Base-by-base conservation (phyloP, 257 asterid species). In the Ilex aquifolium region DNA sequence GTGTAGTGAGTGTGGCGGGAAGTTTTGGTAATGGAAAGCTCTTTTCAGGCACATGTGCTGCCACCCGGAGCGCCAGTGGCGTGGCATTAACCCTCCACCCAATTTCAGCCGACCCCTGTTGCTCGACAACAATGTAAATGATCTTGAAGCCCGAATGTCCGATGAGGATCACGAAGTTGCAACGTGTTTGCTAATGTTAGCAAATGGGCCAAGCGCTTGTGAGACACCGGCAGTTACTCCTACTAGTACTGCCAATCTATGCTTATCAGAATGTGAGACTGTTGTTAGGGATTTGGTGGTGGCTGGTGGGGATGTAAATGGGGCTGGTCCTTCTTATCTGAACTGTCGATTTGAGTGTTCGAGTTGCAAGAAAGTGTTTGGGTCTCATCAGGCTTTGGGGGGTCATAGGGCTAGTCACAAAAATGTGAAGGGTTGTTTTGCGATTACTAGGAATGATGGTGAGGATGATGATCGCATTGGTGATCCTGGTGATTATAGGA, bases 1-100 rank as follows among this genome's bases (percentile, higher is more conserved):
- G 0, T 89, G 99, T 68, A 80, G 78, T 13, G 99, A 87, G 59
- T 92, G 99, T 70, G 97, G 97, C 31, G 75, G 73, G 62, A 79
- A 63, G 42, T 92, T 92, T 69, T 82, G 84, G 90, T 89, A 97
- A 1, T 64, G 73, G 87, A 92, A 92, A 57, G 99, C 99, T 15
- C 99, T 92, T 51, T 92, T 82, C 61, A 97, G 99, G 54, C 99
- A 92, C 74, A 92, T 92, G 99, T 88, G 99, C 44, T 92, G 99
- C 79, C 99, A 92, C 72, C 99, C 99, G 0, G 96, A 89, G 61
- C 90, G 99, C 12, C 79, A 82, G 44, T 92, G 97, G 97, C 84
- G 99, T 0, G 99, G 99, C 0, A 89, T 92, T 10, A 90, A 73
- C 65, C 96, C 95, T 0, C 96, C 95, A 2, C 81, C 83, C 31